phyloP scores from a whole-genome alignment of 768 basidiomycete genomes.

The Leucosporidium scottii region DNA sequence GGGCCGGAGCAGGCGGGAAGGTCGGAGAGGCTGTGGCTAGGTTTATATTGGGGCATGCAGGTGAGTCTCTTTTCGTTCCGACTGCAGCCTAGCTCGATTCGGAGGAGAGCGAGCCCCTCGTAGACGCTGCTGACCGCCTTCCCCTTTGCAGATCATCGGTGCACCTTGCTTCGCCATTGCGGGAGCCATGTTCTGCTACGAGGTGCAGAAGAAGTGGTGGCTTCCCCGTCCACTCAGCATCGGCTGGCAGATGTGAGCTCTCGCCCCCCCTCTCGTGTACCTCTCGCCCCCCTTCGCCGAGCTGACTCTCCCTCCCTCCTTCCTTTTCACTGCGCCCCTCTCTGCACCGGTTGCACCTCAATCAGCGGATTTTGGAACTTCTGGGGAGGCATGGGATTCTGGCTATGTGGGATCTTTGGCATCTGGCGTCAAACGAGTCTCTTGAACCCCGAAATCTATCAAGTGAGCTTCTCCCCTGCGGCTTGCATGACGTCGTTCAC shows the following conservation, averaged over 20 bases:
- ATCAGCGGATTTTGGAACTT: constrained; percentile 34
- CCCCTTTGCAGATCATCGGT: constrained; percentile 16
- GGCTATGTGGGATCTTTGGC: constrained; percentile 31
- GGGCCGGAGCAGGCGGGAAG: constrained; percentile 8
- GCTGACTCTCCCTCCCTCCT: too few relatives aligned
- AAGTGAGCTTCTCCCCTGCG: not conserved
- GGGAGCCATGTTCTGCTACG: constrained; percentile 20
- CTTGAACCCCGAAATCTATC: not conserved
- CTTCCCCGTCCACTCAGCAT: constrained; percentile 8
- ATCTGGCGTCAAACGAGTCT: constrained; percentile 7
- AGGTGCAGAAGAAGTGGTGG: constrained; percentile 31
- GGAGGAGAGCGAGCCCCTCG: too few relatives aligned
- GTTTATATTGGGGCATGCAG: constrained; percentile 26
- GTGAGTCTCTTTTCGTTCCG: too few relatives aligned
- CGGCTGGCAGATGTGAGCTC: constrained; percentile 25
- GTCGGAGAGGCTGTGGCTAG: constrained; percentile 20
- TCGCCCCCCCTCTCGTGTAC: too few relatives aligned
- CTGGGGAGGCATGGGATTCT: constrained; percentile 31
- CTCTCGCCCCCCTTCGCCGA: too few relatives aligned
- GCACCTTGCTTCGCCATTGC: constrained; percentile 29
- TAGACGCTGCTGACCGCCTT: too few relatives aligned
- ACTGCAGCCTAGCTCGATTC: too few relatives aligned
- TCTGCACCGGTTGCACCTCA: too few relatives aligned
- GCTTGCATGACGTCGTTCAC: not conserved
- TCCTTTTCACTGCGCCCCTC: not conserved